Evolutionary conservation across 768 basidiomycete genomes (phyloP), one percentile per base, ranked within the genome.

Genomic region (Podaxis rugospora): DNA sequence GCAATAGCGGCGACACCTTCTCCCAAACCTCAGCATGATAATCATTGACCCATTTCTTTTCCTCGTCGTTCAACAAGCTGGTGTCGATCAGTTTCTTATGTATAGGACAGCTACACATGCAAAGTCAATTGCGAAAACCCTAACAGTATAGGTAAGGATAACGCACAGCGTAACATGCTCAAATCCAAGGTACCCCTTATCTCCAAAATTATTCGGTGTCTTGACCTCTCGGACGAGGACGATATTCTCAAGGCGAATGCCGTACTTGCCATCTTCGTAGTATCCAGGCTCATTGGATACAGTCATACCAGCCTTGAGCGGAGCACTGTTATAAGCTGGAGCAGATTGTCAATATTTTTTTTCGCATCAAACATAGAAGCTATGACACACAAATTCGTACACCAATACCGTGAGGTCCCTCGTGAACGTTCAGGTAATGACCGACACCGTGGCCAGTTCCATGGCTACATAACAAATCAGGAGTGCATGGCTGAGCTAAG

Each of bases 401-500:
- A 50, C 86, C 85, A 58, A 87, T 84, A 5, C 85, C 85, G 36
- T 88, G 86, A 2, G 85, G 85, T 2, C 84, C 82, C 79, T 98
- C 95, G 67, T 98, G 95, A 0, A 98, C 95, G 63, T 97, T 97
- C 57, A 98, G 74, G 76, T 90, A 98, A 65, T 92, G 88, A 0
- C 96, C 96, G 35, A 99, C 90, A 36, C 97, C 96, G 66, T 98
- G 96, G 0, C 94, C 94, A 18, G 95, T 97, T 4, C 93, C 92
- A 63, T 97, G 95, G 62, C 93, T 89, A 55, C 5, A 44, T 42
- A 49, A 61, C 36, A 46, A 58, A 64, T 47, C 56, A 56, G 42
- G 32, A 6, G 18, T 23, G 14, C 37, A 27, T 10, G 28, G 6
- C 62, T n/a, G 60, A 18, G 57, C 9, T 14, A 36, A 9, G 46